These are phyloP conservation scores for Saksenaea vasiformis DNA, from an alignment of 371 early-diverging fungal species.

Conservation along the genomic window DNA sequence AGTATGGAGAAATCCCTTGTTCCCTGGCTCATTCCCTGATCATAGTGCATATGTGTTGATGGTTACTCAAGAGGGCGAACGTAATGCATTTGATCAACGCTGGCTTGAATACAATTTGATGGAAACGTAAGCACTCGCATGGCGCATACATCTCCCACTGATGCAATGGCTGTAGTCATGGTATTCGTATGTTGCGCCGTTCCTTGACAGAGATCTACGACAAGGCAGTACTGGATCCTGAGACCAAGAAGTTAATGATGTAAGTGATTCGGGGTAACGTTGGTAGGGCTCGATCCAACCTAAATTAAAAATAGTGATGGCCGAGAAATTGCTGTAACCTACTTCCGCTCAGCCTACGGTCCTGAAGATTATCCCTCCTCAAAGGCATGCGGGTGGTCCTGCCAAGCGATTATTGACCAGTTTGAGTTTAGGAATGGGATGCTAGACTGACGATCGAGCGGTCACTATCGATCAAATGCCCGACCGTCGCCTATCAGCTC, in stretches of 20 bases:
- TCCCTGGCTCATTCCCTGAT: not conserved
- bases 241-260: constrained; percentile 64
- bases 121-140: constrained; percentile 57
- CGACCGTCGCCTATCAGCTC: constrained; percentile 90
- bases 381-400: constrained; percentile 37
- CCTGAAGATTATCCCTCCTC: constrained; percentile 85
- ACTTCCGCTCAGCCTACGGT: constrained; percentile 92
- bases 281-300: constrained; percentile 5
- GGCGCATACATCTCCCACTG: not conserved
- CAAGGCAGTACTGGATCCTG: constrained; percentile 56
- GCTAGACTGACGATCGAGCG: constrained; percentile 83
- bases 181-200: constrained; percentile 63
- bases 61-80: constrained; percentile 92
- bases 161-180: constrained; percentile 47
- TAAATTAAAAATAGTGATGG: constrained; percentile 51
- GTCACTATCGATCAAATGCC: constrained; percentile 87
- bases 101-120: constrained; percentile 86
- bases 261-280: constrained; percentile 19
- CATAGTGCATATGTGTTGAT: constrained; percentile 82
- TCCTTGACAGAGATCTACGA: constrained; percentile 67
- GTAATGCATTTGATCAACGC: constrained; percentile 94
- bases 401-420: not conserved
- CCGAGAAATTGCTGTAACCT: constrained; percentile 84
- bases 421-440: constrained; percentile 74
- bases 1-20: constrained; percentile 6